These are phyloP conservation scores for Cladobotryum protrusum DNA, from an alignment of 2,329 filamentous ascomycete species.

Conservation along the genomic window DNA sequence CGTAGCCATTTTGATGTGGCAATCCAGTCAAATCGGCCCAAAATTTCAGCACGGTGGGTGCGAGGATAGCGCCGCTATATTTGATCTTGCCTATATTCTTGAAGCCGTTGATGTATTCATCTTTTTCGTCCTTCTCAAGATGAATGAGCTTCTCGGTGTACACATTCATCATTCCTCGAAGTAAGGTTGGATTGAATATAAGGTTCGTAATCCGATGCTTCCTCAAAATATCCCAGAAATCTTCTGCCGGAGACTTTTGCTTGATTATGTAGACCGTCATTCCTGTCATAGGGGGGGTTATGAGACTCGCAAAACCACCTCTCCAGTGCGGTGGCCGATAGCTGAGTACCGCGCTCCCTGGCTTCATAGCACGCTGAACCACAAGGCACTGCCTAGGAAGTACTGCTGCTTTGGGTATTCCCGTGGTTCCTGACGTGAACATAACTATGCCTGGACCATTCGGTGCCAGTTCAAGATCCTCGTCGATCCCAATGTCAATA, in stretches of 20 bases:
- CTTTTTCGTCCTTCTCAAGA: neutral
- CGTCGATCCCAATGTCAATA: neutral
- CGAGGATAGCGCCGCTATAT: neutral
- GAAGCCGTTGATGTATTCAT: constrained; percentile 4
- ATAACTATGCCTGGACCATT: constrained; percentile 12
- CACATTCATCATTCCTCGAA: constrained; percentile 8
- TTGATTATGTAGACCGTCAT: constrained; percentile 6
- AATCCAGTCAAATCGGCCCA: constrained; percentile 6
- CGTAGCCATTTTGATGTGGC: constrained; percentile 9
- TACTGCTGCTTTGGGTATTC: constrained; percentile 69
- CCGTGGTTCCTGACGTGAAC: constrained; percentile 67
- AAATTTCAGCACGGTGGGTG: constrained; percentile 1
- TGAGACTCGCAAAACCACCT: constrained; percentile 6
- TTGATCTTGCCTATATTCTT: neutral
- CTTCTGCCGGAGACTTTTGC: neutral
- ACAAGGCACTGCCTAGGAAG: constrained; percentile 31
- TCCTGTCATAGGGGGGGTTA: constrained; percentile 5
- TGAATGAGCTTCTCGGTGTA: neutral
- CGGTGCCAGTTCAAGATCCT: neutral
- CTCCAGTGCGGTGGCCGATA: constrained; percentile 14
- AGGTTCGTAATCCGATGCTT: constrained; percentile 7
- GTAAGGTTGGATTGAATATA: constrained; percentile 5
- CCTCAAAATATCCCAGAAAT: constrained; percentile 8
- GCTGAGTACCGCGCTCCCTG: constrained; percentile 2
- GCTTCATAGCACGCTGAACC: neutral